Percentiles rank a stretch among this genome's conserved stretches.
These are phyloP conservation scores for Inga leiocalycina DNA, from an alignment of 306 rosid genomes.

Conservation along the genomic window DNA sequence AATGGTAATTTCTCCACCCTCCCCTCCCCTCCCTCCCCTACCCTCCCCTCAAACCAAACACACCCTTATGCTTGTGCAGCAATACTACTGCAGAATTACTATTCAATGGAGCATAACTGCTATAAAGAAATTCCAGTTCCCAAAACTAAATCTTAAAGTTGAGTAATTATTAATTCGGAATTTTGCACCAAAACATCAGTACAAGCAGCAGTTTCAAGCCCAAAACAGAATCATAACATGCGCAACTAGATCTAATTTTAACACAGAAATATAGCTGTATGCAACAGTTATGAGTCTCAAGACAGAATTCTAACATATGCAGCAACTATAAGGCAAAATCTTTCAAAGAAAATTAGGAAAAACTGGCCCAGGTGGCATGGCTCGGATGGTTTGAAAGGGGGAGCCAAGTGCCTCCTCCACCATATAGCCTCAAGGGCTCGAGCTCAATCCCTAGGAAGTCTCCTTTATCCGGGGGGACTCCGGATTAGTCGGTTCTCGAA, in stretches of 20 bases:
- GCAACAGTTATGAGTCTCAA: neutral
- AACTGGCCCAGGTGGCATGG: no score
- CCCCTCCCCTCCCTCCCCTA: no score
- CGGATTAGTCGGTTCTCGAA: no score
- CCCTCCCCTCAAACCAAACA: no score
- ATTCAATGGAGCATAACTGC: neutral
- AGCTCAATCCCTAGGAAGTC: no score
- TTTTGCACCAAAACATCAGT: neutral
- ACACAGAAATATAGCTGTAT: neutral
- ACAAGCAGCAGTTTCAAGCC: neutral
- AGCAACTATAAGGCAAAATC: neutral
- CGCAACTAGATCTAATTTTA: neutral
- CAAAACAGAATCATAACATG: neutral
- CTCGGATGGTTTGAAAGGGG: no score
- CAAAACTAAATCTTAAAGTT: neutral
- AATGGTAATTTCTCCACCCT: no score
- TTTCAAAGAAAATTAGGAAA: neutral
- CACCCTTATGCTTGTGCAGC: no score
- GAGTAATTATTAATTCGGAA: neutral
- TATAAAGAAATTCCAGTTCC: neutral
- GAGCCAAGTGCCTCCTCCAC: no score
- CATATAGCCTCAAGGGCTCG: no score
- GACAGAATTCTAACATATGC: neutral
- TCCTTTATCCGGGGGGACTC: no score
- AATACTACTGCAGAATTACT: neutral